These are phyloP conservation scores for Pseudozyma tsukubaensis DNA, from an alignment of 1,284 basidiomycete species.

Conservation along the genomic window DNA sequence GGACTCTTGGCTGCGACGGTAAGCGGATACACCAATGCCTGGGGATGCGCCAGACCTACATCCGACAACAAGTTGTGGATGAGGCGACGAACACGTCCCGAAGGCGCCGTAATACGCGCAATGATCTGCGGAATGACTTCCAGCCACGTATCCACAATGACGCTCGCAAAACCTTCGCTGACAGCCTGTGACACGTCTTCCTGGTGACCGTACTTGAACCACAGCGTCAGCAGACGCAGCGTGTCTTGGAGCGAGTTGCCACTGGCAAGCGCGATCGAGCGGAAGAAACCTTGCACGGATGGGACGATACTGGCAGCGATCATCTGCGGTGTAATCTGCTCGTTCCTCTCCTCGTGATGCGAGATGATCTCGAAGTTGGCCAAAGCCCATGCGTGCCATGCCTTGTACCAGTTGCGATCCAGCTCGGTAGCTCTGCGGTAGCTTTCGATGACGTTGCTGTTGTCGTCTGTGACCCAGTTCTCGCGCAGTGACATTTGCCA, in stretches of 20 bases:
- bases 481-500: conserved; percentile 87
- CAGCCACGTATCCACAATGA: conserved; percentile 97
- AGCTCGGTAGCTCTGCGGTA: conserved; percentile 91
- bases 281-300: conserved; percentile 93
- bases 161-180: conserved; percentile 84
- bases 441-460: conserved; percentile 72
- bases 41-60: conserved; percentile 95
- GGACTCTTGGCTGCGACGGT: conserved; percentile 98
- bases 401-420: conserved; percentile 96
- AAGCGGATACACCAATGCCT: conserved; percentile 96
- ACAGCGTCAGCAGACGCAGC: conserved; percentile 89
- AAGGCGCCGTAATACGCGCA: conserved; percentile 95
- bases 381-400: conserved; percentile 98
- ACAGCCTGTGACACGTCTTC: conserved; percentile 92
- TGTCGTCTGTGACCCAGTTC: conserved; percentile 75
- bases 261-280: conserved; percentile 86
- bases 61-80: conserved; percentile 91
- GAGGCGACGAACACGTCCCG: conserved; percentile 84
- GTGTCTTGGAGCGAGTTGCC: conserved; percentile 96
- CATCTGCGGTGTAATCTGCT: conserved; percentile 78
- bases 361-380: conserved; percentile 93
- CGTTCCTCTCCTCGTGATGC: conserved; percentile 70
- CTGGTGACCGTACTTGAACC: conserved; percentile 98
- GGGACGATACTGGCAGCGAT: conserved; percentile 90
- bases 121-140: conserved; percentile 99